Evolutionary conservation across 768 basidiomycete species (phyloP).

Genomic region (Pleurotus tuoliensis): DNA sequence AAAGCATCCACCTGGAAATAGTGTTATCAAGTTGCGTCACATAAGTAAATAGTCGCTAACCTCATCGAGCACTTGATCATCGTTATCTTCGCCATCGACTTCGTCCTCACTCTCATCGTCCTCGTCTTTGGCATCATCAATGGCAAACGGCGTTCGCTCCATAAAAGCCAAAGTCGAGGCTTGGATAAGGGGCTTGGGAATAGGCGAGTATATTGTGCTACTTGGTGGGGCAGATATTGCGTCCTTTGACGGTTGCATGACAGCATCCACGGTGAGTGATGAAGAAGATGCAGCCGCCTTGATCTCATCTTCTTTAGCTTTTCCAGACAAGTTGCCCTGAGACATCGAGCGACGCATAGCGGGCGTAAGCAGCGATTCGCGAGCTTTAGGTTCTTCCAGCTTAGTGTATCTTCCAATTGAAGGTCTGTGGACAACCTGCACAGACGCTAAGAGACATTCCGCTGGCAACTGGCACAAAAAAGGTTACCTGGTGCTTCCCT

Average conservation of each 20-base stretch:
- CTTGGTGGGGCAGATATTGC: constrained; percentile 28
- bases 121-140: constrained; percentile 88
- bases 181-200: constrained; percentile 54
- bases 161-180: constrained; percentile 80
- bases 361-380: constrained; percentile 81
- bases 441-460: constrained; percentile 1
- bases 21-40: background rate
- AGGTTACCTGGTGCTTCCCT: constrained; percentile 78
- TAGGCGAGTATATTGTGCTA: constrained; percentile 44
- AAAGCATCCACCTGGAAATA: constrained; percentile 78
- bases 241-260: constrained; percentile 21
- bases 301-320: constrained; percentile 28
- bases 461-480: constrained; percentile 2
- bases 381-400: constrained; percentile 82
- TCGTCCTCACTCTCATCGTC: constrained; percentile 69
- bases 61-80: constrained; percentile 87
- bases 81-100: constrained; percentile 50
- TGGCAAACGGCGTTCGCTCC: constrained; percentile 94
- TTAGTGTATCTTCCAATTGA: constrained; percentile 84
- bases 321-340: constrained; percentile 43
- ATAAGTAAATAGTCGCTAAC: constrained; percentile 31
- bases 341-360: constrained; percentile 58
- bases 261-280: constrained; percentile 48
- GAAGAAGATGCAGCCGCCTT: constrained; percentile 36
- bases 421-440: constrained; percentile 67